Percentiles rank a stretch among this genome's conserved stretches.
These are phyloP conservation scores for Corchorus capsularis DNA, from an alignment of 345 rosid genomes.

Conservation along the genomic window DNA sequence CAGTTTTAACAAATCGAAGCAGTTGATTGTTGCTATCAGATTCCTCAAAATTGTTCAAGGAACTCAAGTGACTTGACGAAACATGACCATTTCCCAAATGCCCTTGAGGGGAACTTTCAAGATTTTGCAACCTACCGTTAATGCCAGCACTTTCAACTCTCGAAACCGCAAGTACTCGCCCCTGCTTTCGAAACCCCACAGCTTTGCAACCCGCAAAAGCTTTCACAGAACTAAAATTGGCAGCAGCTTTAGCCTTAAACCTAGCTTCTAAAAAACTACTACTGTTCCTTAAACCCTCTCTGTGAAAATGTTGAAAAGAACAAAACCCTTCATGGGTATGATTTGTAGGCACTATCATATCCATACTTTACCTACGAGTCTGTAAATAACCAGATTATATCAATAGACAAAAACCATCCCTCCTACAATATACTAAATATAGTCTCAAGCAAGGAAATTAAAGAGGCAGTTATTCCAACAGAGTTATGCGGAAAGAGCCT, in stretches of 20 bases:
- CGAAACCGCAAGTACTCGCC: conserved; percentile 48
- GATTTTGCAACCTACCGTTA: conserved; percentile 44
- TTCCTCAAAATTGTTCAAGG: conserved; percentile 51
- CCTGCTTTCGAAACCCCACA: conserved; percentile 38
- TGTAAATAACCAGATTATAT: not conserved
- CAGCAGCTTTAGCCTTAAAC: conserved; percentile 25
- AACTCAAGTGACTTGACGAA: conserved; percentile 30
- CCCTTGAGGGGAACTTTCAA: conserved; percentile 39
- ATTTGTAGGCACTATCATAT: conserved; percentile 46
- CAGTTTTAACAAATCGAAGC: conserved; percentile 57
- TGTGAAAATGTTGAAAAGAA: conserved; percentile 46
- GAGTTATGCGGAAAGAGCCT: not conserved
- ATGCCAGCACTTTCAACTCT: conserved; percentile 43
- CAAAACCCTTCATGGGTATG: conserved; percentile 60
- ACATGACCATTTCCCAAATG: conserved; percentile 43
- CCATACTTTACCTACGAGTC: conserved; percentile 41
- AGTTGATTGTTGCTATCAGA: conserved; percentile 62
- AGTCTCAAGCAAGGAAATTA: not conserved
- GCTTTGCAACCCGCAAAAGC: conserved; percentile 22
- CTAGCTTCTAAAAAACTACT: conserved; percentile 33
- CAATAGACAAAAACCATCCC: conserved; percentile 2
- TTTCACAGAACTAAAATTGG: conserved; percentile 15
- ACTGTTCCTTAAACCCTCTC: conserved; percentile 33
- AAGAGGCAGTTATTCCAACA: not conserved
- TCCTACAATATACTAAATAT: not conserved